Evolutionary conservation across 495 filamentous ascomycete species (phyloP).

Genomic region (Jackrogersella minutella): DNA sequence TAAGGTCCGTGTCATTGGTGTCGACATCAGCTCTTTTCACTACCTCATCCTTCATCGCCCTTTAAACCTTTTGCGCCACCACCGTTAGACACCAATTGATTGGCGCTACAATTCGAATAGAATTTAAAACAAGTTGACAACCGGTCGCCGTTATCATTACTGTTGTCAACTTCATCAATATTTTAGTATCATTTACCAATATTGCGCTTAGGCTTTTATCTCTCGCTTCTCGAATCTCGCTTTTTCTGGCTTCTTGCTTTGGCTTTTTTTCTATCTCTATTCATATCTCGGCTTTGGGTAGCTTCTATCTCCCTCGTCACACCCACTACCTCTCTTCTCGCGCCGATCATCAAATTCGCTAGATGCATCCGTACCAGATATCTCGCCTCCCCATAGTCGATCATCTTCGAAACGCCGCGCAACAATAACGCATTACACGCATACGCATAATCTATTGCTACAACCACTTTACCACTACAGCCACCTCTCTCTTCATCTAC

Average conservation of each 20-base stretch:
- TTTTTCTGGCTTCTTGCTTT: constrained; percentile 3
- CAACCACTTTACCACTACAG: constrained; percentile 27
- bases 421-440: constrained; percentile 30
- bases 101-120: constrained; percentile 24
- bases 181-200: constrained; percentile 13
- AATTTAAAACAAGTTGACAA: constrained; percentile 13
- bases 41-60: constrained; percentile 16
- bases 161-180: constrained; percentile 26
- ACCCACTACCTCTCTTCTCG: not conserved
- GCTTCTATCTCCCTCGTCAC: not conserved
- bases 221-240: constrained; percentile 5
- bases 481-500: not conserved
- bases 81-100: constrained; percentile 33
- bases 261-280: not conserved
- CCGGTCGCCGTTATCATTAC: constrained; percentile 11
- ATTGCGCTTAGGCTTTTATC: constrained; percentile 13
- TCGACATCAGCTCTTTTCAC: constrained; percentile 30
- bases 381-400: constrained; percentile 33
- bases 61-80: constrained; percentile 38
- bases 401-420: constrained; percentile 32
- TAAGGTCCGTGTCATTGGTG: constrained; percentile 24
- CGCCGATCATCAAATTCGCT: constrained; percentile 25
- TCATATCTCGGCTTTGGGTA: too few species aligned
- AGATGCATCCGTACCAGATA: constrained; percentile 37
- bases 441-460: constrained; percentile 18